phyloP scores from a whole-genome alignment of 148 eudicot genomes.

The Persicaria tinctoria region DNA sequence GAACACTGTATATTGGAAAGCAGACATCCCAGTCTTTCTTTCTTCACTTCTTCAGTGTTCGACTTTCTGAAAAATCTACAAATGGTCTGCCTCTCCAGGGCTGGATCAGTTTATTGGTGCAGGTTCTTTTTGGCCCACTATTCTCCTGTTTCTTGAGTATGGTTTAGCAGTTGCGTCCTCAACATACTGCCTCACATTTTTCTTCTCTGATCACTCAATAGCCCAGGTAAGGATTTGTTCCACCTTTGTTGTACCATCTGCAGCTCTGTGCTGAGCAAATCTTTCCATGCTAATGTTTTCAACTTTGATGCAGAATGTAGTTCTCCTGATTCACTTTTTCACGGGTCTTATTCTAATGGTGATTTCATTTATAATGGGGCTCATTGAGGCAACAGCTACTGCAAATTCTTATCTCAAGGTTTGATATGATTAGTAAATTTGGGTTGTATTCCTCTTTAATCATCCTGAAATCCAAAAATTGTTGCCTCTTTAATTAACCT shows the following conservation, averaged over 20 bases:
- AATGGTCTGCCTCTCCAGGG: constrained; percentile 32
- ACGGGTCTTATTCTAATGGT: constrained; percentile 93
- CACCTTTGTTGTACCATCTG: constrained; percentile 9
- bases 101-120: constrained; percentile 86
- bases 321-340: constrained; percentile 79
- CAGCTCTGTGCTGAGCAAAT: neutral
- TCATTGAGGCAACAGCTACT: constrained; percentile 56
- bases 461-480: neutral
- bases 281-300: constrained; percentile 12
- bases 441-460: neutral
- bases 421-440: constrained; percentile 11
- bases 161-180: constrained; percentile 95
- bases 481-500: neutral
- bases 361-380: constrained; percentile 89
- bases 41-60: neutral
- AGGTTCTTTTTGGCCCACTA: constrained; percentile 54
- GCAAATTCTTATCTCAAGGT: constrained; percentile 87
- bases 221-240: constrained; percentile 58
- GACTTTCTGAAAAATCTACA: neutral
- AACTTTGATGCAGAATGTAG: constrained; percentile 63
- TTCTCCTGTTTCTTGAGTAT: constrained; percentile 65
- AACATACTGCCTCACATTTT: constrained; percentile 94
- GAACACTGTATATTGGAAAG: neutral
- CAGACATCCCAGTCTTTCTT: neutral
- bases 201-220: constrained; percentile 80